Evolutionary conservation across 1,139 yeast species (phyloP).

Genomic region (Yamadazyma atlantica): DNA sequence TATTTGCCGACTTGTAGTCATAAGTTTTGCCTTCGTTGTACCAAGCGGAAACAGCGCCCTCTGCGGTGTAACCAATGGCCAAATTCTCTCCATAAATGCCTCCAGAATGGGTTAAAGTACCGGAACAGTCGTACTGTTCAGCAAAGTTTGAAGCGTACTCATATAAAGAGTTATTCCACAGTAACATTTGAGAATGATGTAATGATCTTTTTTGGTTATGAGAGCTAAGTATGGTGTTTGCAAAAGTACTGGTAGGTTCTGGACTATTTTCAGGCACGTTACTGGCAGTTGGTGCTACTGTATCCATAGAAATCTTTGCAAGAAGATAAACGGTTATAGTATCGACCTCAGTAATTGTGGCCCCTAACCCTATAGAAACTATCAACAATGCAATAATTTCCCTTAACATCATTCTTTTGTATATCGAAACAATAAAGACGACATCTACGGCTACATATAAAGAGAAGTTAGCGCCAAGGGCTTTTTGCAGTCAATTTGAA

Average conservation of each 20-base stretch:
- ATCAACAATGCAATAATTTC: no score
- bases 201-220: conserved; percentile 31
- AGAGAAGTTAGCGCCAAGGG: neutral
- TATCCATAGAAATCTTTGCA: conserved; percentile 6
- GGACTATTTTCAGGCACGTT: conserved; percentile 9
- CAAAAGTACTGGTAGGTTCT: conserved; percentile 23
- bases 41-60: conserved; percentile 37
- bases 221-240: conserved; percentile 22
- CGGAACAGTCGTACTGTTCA: conserved; percentile 31
- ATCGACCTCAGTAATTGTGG: conserved; percentile 18
- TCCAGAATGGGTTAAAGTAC: conserved; percentile 33
- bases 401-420: no score
- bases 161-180: conserved; percentile 31
- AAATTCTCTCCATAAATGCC: conserved; percentile 40
- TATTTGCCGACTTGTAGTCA: conserved; percentile 23
- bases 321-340: conserved; percentile 16
- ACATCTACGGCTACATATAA: no score
- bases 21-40: conserved; percentile 33
- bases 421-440: neutral
- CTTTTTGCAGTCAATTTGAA: conserved; percentile 5
- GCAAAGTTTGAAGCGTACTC: conserved; percentile 34
- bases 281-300: conserved; percentile 11
- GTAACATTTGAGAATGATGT: conserved; percentile 29
- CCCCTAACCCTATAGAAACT: neutral
- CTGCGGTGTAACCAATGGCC: conserved; percentile 35